Evolutionary conservation across 148 eudicot genomes (phyloP).

Genomic region (Cornus florida): DNA sequence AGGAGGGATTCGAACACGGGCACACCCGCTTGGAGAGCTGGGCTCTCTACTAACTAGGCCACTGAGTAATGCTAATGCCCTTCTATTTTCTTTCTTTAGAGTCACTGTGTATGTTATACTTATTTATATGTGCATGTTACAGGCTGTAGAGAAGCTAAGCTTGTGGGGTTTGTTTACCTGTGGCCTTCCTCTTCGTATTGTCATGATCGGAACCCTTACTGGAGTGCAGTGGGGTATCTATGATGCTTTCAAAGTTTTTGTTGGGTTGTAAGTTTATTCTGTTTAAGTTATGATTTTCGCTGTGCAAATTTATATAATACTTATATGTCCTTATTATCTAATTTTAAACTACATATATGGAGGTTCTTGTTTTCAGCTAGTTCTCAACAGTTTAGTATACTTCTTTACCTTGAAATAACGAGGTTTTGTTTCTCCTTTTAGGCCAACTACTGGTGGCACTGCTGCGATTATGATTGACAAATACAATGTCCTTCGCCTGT

Average conservation of each 20-base stretch:
- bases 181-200: too few relatives aligned
- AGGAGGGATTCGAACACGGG: too few relatives aligned
- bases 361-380: not conserved
- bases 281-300: not conserved
- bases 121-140: slow-evolving; percentile 1
- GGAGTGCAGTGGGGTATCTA: slow-evolving; percentile 28
- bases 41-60: too few relatives aligned
- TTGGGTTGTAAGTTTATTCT: slow-evolving; percentile 25
- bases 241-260: slow-evolving; percentile 28
- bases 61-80: too few relatives aligned
- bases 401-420: too few relatives aligned
- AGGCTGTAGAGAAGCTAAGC: slow-evolving; percentile 31
- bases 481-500: not conserved
- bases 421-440: not conserved
- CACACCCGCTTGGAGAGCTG: too few relatives aligned
- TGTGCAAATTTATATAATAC: not conserved
- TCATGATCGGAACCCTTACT: too few relatives aligned
- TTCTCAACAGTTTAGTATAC: not conserved
- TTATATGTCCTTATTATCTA: not conserved
- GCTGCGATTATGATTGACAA: not conserved
- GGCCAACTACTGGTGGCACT: slow-evolving; percentile 33
- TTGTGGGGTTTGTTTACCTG: too few relatives aligned
- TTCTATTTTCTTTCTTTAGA: not conserved
- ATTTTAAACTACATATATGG: too few relatives aligned
- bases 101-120: not conserved